Evolutionary conservation across 2,329 filamentous ascomycete species (phyloP), one percentile per base, ranked within the genome.

Genomic region (Claviceps spartinae): DNA sequence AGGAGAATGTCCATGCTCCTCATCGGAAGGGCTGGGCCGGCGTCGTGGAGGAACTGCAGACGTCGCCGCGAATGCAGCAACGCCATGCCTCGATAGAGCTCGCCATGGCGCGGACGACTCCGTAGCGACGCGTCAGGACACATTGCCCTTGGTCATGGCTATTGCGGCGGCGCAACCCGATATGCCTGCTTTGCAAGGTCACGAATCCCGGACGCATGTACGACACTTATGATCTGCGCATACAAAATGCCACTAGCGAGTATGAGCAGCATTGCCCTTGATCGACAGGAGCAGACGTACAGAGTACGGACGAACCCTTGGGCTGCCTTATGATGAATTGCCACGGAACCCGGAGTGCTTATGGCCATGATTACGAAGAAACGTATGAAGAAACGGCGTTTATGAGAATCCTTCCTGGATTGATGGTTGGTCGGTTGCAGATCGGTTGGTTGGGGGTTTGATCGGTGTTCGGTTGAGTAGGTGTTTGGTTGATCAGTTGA

Each of bases 1-100:
- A 69, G 56, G 73, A 78, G 49, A 69, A 70, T 45, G 65, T 72
- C 37, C 69, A 69, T 45, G 66, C 67, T 41, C 67, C 67, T 20
- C 76, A 79, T 49, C 73, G 74, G 51, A 67, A 68, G 55, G 78
- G 79, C 26, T 84, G 81, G 81, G 76, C 77, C 20, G 78, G 79
- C 26, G 79, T 84, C 5, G 77, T 84, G 22, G 70, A 77, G 51
- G 81, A 84, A 59, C 66, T 84, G 48, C 79, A 83, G 62, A 75
- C 67, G 52, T 81, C 77, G 24, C 81, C 80, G 2, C 64, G 75
- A 52, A 73, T 84, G 69, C 77, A 79, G 48, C 76, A 79, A 59
- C 72, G 81, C 16, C 79, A 79, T 60, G 76, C 78, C n/a, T 81
- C 76, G 7, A 77, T 83, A 59, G 81, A 83, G 63, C 70, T 69